Percentiles rank a stretch among this genome's conserved stretches.
Evolutionary conservation across 805 yeast genomes (phyloP).

Genomic region (Cyberlindnera suaveolens): DNA sequence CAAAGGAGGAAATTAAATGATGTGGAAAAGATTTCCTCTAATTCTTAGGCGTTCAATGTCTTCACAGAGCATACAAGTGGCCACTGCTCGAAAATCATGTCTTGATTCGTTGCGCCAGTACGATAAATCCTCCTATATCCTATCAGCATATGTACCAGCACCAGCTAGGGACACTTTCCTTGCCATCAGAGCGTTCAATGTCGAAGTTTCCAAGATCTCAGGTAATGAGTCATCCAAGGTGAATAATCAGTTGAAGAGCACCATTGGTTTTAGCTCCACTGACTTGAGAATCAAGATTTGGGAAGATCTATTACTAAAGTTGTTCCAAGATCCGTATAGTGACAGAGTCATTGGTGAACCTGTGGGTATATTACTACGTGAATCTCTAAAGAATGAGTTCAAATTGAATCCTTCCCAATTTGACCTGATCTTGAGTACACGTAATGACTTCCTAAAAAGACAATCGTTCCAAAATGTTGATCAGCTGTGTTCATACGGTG

Average conservation of each 20-base stretch:
- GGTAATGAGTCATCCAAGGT: constrained; percentile 16
- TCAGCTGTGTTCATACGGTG: constrained; percentile 69
- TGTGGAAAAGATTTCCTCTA: too few relatives aligned
- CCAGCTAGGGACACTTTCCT: constrained; percentile 55
- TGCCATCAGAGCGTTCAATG: constrained; percentile 59
- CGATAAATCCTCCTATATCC: constrained; percentile 59
- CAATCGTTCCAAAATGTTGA: constrained; percentile 43
- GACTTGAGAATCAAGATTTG: constrained; percentile 65
- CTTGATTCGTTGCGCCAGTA: constrained; percentile 14
- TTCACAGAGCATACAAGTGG: constrained; percentile 5
- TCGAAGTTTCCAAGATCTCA: constrained; percentile 51
- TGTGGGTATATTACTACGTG: constrained; percentile 50
- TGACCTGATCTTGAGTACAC: constrained; percentile 53
- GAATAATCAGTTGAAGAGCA: constrained; percentile 25
- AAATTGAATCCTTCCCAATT: constrained; percentile 49
- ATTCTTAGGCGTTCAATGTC: background rate
- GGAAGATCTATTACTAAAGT: constrained; percentile 52
- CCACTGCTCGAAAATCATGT: constrained; percentile 7
- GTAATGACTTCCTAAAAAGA: constrained; percentile 45
- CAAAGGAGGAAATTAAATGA: too few relatives aligned
- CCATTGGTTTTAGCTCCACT: constrained; percentile 18
- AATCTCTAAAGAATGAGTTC: constrained; percentile 42
- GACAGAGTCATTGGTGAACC: constrained; percentile 52
- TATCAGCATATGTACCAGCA: constrained; percentile 64
- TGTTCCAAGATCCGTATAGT: constrained; percentile 31